phyloP scores from a whole-genome alignment of 345 rosid genomes.

The Tarenaya hassleriana region DNA sequence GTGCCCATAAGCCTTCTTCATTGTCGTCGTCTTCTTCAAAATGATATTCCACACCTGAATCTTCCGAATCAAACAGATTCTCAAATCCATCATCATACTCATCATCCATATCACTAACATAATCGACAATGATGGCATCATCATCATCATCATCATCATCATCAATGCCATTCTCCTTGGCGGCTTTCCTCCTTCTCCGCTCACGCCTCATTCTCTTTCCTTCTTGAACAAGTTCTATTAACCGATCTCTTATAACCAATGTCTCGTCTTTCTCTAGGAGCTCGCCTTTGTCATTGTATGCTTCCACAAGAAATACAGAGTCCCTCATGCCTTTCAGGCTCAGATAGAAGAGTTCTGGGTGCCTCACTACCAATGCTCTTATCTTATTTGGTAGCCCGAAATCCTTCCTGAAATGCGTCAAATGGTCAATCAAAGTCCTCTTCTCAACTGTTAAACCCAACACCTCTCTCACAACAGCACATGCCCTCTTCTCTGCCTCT shows the following conservation, averaged over 20 bases:
- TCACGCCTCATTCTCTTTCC: slow-evolving; percentile 66
- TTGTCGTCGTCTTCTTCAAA: slow-evolving; percentile 29
- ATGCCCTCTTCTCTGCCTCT: slow-evolving; percentile 79
- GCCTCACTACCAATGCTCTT: slow-evolving; percentile 68
- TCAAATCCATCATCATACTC: slow-evolving; percentile 68
- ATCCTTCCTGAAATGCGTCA: slow-evolving; percentile 87
- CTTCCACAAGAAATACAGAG: slow-evolving; percentile 70
- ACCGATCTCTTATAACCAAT: slow-evolving; percentile 38
- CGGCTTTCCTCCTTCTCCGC: slow-evolving; percentile 36
- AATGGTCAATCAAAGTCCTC: slow-evolving; percentile 71
- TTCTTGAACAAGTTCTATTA: slow-evolving; percentile 56
- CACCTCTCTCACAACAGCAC: slow-evolving; percentile 63
- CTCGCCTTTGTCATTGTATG: slow-evolving; percentile 55
- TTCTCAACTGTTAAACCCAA: slow-evolving; percentile 66
- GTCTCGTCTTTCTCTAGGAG: slow-evolving; percentile 58
- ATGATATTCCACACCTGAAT: slow-evolving; percentile 45
- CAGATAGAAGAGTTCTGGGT: slow-evolving; percentile 78
- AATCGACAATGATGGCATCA: slow-evolving; percentile 15
- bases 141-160: slow-evolving; percentile 15
- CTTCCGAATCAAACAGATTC: slow-evolving; percentile 53
- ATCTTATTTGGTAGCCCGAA: slow-evolving; percentile 62
- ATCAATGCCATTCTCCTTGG: slow-evolving; percentile 6
- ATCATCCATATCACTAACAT: slow-evolving; percentile 23
- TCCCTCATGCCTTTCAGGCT: slow-evolving; percentile 73
- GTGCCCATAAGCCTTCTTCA: slow-evolving; percentile 17